Base-by-base conservation (phyloP, 352 stramenopile genomes). In the Hyaloperonospora brassicae region DNA sequence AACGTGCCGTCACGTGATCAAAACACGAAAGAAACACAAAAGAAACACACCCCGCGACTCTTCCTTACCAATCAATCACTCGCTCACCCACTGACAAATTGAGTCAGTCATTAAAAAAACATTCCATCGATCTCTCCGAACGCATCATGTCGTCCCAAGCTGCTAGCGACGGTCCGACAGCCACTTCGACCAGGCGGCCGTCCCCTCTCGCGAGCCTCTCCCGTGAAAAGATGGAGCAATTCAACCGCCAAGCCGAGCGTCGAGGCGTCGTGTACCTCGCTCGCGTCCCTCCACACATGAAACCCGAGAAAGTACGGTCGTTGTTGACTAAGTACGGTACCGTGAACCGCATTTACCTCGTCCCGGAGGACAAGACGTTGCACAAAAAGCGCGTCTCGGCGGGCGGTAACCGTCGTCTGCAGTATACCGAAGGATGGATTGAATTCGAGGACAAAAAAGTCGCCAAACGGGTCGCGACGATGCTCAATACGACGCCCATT, bases 401-500 rank as follows among this genome's bases (percentile, higher is more conserved):
- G 6, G 95, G 95, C 22, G 93, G 91, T 22, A 97, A 96, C 64
- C 84, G 84, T 35, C 84, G 89, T 42, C 64, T 73, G 53, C 91
- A 83, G 49, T 98, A 97, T 66, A 96, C 79, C 1, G 95, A 99
- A 73, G 97, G 97, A 10, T 99, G 97, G 96, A 85, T 99, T 51
- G 97, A 99, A 73, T 99, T 98, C 59, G 89, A 92, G 55, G 86
- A 97, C 67, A 98, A 98, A 70, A 95, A 95, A 48, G 76, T 97
- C 34, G 97, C 97, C 21, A 98, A 98, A 57, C 68, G 70, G 40
- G 84, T 98, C 46, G 96, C 91, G 14, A 79, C 84, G 55, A 83
- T 86, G 62, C 79, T 99, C 51, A 99, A 99, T 75, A 96, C 87
- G 65, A 78, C 74, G 45, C 73, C 80, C 57, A 94, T 97, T 30